Conservation (phyloP, 768 basidiomycete species). For the Calvatia gigantea region DNA sequence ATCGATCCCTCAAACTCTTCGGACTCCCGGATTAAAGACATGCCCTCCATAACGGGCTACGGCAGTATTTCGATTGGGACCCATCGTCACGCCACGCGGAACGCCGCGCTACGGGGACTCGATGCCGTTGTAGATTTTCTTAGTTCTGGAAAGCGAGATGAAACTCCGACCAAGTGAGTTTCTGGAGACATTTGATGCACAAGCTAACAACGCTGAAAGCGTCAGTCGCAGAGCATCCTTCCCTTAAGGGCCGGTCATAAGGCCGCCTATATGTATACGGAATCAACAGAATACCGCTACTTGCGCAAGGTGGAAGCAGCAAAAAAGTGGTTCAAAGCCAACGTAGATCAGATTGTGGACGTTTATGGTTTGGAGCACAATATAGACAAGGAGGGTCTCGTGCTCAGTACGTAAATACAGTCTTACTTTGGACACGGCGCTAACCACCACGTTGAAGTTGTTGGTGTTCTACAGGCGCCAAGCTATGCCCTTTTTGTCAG, state of each 20-base stretch:
- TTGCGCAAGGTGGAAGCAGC: slow-evolving; percentile 60
- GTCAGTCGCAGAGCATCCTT: slow-evolving; percentile 55
- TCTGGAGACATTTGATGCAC: not conserved
- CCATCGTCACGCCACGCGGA: slow-evolving; percentile 56
- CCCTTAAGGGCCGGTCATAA: slow-evolving; percentile 64
- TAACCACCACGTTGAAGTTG: slow-evolving; percentile 33
- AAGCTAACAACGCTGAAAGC: slow-evolving; percentile 19
- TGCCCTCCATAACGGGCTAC: slow-evolving; percentile 64
- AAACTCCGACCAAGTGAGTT: slow-evolving; percentile 26
- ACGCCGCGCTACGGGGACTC: slow-evolving; percentile 44
- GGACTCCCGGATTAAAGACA: slow-evolving; percentile 35
- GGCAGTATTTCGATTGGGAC: slow-evolving; percentile 49
- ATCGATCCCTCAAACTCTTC: slow-evolving; percentile 46
- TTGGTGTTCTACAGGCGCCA: slow-evolving; percentile 67
- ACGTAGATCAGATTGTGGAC: slow-evolving; percentile 60
- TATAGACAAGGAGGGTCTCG: slow-evolving; percentile 58
- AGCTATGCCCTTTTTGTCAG: slow-evolving; percentile 78
- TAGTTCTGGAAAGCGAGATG: slow-evolving; percentile 33
- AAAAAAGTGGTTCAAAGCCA: slow-evolving; percentile 70
- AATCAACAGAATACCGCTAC: slow-evolving; percentile 67
- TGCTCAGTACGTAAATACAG: slow-evolving; percentile 35
- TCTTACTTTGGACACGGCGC: not conserved
- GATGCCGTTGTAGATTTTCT: slow-evolving; percentile 44
- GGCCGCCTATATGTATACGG: slow-evolving; percentile 63
- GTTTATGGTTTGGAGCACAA: slow-evolving; percentile 45